Evolutionary conservation across 2,329 filamentous ascomycete species (phyloP).

Genomic region (Claviceps arundinis): DNA sequence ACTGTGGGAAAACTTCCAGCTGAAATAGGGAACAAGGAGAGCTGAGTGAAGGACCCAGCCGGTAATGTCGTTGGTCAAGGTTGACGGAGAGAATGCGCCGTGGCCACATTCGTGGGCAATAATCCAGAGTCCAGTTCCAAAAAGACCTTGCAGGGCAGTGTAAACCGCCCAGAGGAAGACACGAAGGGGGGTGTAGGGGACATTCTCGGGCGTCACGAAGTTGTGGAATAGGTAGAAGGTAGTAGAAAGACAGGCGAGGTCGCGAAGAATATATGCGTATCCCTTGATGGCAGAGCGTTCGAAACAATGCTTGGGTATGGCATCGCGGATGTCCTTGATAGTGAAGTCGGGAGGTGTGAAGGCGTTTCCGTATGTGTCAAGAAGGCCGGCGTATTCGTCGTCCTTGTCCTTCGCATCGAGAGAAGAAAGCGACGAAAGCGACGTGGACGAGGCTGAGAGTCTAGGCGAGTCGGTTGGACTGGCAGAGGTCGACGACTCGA

Average conservation of each 20-base stretch:
- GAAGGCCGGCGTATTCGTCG: constrained; percentile 47
- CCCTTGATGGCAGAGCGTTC: constrained; percentile 67
- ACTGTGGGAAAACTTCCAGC: constrained; percentile 97
- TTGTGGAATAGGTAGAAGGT: constrained; percentile 85
- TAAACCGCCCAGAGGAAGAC: constrained; percentile 50
- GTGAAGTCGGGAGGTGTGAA: constrained; percentile 92
- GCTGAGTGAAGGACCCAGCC: constrained; percentile 85
- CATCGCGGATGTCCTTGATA: constrained; percentile 93
- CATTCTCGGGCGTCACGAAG: constrained; percentile 72
- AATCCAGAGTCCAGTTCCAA: constrained; percentile 91
- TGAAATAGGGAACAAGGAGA: constrained; percentile 92
- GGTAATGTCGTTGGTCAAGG: constrained; percentile 77
- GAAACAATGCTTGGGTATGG: constrained; percentile 96
- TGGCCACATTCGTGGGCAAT: constrained; percentile 97
- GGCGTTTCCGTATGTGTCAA: constrained; percentile 89
- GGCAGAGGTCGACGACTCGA: constrained; percentile 42
- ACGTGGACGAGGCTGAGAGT: constrained; percentile 67
- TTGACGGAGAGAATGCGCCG: constrained; percentile 90
- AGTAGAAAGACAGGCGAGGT: constrained; percentile 55
- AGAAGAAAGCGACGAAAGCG: constrained; percentile 77
- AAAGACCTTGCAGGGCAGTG: constrained; percentile 78
- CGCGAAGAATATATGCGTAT: constrained; percentile 72
- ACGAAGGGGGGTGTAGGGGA: constrained; percentile 57
- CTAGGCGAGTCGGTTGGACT: constrained; percentile 48
- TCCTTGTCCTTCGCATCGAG: constrained; percentile 32